Evolutionary conservation across 768 basidiomycete genomes (phyloP).

Genomic region (Ephemerocybe angulata): DNA sequence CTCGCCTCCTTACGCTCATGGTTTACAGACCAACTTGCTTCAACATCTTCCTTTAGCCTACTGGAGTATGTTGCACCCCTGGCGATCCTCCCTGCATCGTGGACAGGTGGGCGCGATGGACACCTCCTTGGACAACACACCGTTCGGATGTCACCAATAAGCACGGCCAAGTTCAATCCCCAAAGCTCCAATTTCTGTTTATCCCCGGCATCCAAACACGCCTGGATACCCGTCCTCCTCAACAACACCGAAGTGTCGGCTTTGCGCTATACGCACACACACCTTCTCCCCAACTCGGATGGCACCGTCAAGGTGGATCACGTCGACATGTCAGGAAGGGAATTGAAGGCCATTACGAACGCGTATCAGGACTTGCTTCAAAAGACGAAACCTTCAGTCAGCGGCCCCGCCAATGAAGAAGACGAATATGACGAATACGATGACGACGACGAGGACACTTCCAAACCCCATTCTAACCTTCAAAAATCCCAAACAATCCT

Average conservation of each 20-base stretch:
- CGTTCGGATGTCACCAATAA: conserved; percentile 88
- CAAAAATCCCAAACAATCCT: conserved; percentile 73
- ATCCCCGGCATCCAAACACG: conserved; percentile 43
- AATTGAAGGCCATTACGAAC: conserved; percentile 65
- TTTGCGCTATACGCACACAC: conserved; percentile 70
- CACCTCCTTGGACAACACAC: conserved; percentile 86
- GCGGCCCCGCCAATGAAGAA: conserved; percentile 42
- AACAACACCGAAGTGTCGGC: conserved; percentile 82
- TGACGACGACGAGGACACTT: conserved; percentile 23
- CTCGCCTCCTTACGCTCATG: background rate
- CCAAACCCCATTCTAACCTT: conserved; percentile 40
- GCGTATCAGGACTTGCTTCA: conserved; percentile 51
- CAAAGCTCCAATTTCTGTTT: conserved; percentile 72
- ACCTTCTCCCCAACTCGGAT: conserved; percentile 48
- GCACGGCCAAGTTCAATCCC: conserved; percentile 88
- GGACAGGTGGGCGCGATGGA: conserved; percentile 39
- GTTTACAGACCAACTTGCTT: conserved; percentile 30
- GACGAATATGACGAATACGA: conserved; percentile 78
- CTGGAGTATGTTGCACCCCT: conserved; percentile 47
- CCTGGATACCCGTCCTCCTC: conserved; percentile 79
- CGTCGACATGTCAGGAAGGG: conserved; percentile 56
- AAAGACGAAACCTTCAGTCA: conserved; percentile 33
- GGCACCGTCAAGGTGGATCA: conserved; percentile 46
- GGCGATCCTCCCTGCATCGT: conserved; percentile 43
- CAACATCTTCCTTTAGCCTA: conserved; percentile 46